These are phyloP conservation scores for Talaromyces sp. DNA, from an alignment of 2,329 filamentous ascomycete species.

Conservation along the genomic window DNA sequence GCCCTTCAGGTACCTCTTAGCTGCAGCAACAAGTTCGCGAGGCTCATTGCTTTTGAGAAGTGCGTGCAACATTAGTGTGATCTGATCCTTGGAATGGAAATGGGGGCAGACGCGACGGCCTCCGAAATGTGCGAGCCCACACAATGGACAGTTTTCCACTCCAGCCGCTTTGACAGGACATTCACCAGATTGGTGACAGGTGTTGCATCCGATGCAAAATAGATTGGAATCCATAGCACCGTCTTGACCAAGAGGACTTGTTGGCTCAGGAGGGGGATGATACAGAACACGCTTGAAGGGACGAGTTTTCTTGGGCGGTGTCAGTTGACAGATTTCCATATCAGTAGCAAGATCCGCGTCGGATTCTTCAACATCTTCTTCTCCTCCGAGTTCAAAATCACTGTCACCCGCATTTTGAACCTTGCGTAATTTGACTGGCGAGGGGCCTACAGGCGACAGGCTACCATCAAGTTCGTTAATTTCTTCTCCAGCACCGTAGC, in stretches of 20 bases:
- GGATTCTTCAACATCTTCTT: constrained; percentile 30
- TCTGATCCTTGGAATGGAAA: constrained; percentile 63
- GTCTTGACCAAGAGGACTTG: constrained; percentile 18
- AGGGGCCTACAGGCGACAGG: constrained; percentile 10
- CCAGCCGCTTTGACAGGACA: constrained; percentile 64
- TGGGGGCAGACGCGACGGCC: constrained; percentile 61
- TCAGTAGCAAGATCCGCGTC: constrained; percentile 25
- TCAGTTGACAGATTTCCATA: constrained; percentile 11
- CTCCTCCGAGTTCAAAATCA: constrained; percentile 37
- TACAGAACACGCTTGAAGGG: constrained; percentile 42
- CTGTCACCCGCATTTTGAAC: constrained; percentile 18
- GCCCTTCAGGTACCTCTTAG: constrained; percentile 59
- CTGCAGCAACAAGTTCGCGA: constrained; percentile 55
- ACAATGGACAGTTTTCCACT: constrained; percentile 65
- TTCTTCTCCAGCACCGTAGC: constrained; percentile 22
- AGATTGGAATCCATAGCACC: constrained; percentile 16
- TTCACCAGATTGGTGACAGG: constrained; percentile 58
- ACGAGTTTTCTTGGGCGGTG: constrained; percentile 28
- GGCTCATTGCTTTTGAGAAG: constrained; percentile 63
- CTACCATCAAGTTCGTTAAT: constrained; percentile 14
- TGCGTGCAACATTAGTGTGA: constrained; percentile 65
- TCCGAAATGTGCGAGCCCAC: constrained; percentile 65
- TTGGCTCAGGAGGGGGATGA: background rate
- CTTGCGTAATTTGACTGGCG: constrained; percentile 26
- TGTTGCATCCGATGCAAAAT: constrained; percentile 58